phyloP scores from a whole-genome alignment of 306 rosid species.

The Amphicarpaea edgeworthii region DNA sequence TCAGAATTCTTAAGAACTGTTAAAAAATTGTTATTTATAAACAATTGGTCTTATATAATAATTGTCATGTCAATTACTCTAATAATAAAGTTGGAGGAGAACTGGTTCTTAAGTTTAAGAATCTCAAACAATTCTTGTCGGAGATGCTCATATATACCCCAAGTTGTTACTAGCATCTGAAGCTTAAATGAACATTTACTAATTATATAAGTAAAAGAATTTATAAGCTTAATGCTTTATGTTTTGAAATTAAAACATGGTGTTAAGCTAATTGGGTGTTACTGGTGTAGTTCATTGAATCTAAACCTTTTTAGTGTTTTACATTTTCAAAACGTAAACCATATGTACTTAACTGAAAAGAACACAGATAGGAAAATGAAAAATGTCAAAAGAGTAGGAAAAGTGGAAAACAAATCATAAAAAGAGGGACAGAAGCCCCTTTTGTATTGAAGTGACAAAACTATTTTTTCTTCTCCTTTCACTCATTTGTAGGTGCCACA shows the following conservation, averaged over 20 bases:
- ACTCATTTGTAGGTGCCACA: neutral
- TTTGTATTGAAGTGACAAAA: slow-evolving; percentile 6
- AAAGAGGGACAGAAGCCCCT: neutral
- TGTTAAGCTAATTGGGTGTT: neutral
- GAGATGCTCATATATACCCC: neutral
- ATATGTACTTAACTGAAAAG: neutral
- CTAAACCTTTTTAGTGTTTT: neutral
- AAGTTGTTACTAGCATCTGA: neutral
- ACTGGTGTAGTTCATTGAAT: slow-evolving; percentile 8
- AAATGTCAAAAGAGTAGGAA: neutral
- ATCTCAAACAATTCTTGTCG: neutral
- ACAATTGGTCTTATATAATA: too few relatives aligned
- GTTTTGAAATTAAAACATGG: neutral
- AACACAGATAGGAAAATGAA: neutral
- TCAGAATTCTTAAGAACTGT: too few relatives aligned
- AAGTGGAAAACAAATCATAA: neutral
- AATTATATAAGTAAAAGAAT: neutral
- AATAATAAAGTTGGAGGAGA: neutral
- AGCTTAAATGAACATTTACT: neutral
- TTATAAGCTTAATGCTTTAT: too few relatives aligned
- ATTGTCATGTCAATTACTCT: neutral
- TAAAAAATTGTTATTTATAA: too few relatives aligned
- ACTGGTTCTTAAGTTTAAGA: neutral
- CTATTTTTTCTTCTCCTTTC: neutral
- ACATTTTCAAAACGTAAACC: neutral